Evolutionary conservation across 78 protist genomes (phyloP).

Genomic region (Dictyostelium brefeldianum): DNA sequence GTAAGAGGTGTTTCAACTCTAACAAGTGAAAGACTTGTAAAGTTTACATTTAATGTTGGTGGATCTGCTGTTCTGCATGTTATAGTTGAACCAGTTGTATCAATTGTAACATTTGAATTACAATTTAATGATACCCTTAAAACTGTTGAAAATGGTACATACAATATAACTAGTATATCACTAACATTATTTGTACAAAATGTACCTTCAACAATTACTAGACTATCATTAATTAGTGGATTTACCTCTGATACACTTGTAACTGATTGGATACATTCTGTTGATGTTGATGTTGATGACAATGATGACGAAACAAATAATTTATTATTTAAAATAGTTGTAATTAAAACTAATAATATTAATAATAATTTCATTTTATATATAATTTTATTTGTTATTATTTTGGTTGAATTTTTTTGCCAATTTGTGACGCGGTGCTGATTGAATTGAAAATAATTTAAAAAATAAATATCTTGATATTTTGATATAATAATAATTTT

Average conservation of each 20-base stretch:
- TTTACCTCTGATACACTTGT: background rate
- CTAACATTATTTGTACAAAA: constrained; percentile 3
- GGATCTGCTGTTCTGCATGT: background rate
- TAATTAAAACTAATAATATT: too few species aligned
- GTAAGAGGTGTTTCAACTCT: background rate
- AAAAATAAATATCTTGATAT: too few species aligned
- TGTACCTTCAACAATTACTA: background rate
- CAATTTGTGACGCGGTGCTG: too few species aligned
- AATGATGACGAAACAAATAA: too few species aligned
- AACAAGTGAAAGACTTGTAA: background rate
- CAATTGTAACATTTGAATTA: background rate
- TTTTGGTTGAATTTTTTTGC: too few species aligned
- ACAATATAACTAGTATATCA: background rate
- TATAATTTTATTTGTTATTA: too few species aligned
- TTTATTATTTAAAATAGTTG: too few species aligned
- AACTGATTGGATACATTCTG: background rate
- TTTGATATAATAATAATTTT: too few species aligned
- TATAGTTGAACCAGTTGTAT: background rate
- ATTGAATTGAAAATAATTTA: too few species aligned
- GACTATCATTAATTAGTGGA: background rate
- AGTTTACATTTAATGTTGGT: background rate
- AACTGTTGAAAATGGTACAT: background rate
- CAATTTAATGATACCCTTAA: background rate
- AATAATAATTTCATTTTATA: too few species aligned
- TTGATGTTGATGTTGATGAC: background rate